Percentiles rank a stretch among this genome's conserved stretches.
These are phyloP conservation scores for Sedum album DNA, from an alignment of 164 flowering plant genomes.

Conservation along the genomic window DNA sequence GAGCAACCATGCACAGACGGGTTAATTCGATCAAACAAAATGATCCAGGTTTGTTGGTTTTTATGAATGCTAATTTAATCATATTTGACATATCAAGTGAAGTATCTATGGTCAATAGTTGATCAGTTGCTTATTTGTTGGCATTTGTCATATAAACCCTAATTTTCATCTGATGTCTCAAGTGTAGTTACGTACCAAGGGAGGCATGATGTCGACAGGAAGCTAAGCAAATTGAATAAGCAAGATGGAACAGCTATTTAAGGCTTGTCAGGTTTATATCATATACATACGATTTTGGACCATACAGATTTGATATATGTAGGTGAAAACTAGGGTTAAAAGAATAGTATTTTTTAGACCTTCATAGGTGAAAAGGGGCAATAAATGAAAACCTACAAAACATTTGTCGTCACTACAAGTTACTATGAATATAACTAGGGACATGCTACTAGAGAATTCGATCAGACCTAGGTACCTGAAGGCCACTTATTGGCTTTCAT, in stretches of 20 bases:
- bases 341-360: not conserved
- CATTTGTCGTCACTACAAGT: not conserved
- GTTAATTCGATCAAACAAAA: too few relatives aligned
- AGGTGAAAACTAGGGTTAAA: not conserved
- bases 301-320: not conserved
- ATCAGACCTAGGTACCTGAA: not conserved
- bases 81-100: not conserved
- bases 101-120: not conserved
- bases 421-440: not conserved
- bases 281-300: not conserved
- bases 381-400: not conserved
- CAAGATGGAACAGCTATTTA: not conserved
- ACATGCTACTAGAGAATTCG: not conserved
- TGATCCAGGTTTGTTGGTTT: not conserved
- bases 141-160: not conserved
- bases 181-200: not conserved
- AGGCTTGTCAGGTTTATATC: not conserved
- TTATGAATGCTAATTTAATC: not conserved
- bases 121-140: not conserved
- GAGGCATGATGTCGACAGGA: not conserved
- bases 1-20: too few relatives aligned
- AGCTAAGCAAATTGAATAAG: conserved; percentile 3
- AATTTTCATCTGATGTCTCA: not conserved
- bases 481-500: not conserved
- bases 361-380: not conserved